Conservation (phyloP, 306 rosid species). For the Carpinus fangiana region DNA sequence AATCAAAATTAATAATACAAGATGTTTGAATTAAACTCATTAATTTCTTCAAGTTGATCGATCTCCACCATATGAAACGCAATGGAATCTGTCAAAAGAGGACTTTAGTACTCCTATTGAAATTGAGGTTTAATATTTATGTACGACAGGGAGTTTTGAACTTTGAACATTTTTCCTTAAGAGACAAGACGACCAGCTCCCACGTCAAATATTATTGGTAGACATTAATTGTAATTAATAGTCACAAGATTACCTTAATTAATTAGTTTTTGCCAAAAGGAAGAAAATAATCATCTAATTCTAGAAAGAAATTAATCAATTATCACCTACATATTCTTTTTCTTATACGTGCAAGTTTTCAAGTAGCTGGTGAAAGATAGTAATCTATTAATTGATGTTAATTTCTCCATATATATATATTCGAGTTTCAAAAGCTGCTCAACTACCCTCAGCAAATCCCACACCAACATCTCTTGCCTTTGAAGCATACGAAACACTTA, state of each 20-base stretch:
- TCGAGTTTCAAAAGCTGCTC: conserved; percentile 30
- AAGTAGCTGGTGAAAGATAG: too few species aligned
- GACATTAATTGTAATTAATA: too few species aligned
- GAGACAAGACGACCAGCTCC: too few species aligned
- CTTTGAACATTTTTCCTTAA: too few species aligned
- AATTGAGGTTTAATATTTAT: too few species aligned
- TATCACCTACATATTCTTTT: too few species aligned
- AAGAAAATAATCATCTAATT: background rate
- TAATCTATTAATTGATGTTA: too few species aligned
- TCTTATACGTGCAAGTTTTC: too few species aligned
- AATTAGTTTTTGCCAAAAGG: background rate
- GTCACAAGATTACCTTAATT: background rate
- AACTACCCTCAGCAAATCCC: conserved; percentile 36
- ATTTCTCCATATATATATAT: background rate
- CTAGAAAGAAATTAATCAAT: too few species aligned
- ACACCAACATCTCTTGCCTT: conserved; percentile 17
- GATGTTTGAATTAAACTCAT: background rate
- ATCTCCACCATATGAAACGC: background rate
- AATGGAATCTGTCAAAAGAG: background rate
- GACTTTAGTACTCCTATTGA: background rate
- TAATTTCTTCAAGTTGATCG: background rate
- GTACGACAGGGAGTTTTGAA: too few species aligned
- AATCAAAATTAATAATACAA: background rate
- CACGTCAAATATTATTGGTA: too few species aligned
- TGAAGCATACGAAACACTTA: conserved; percentile 15